Conservation (phyloP, 352 stramenopile species). For the Globisporangium canariense region DNA sequence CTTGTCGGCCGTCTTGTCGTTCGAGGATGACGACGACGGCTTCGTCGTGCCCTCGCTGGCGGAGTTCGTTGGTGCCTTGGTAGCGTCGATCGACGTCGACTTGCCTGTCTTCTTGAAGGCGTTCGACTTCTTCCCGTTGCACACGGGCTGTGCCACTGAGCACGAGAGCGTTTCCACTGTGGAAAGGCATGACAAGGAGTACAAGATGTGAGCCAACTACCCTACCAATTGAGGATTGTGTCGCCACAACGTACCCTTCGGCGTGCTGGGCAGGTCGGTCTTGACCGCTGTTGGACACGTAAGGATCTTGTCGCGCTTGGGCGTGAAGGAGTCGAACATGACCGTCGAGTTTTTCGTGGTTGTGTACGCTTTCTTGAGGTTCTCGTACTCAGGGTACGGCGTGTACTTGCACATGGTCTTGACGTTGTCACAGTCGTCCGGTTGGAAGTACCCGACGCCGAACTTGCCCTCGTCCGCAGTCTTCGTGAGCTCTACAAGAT, state of each 20-base stretch:
- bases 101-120: conserved; percentile 32
- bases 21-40: neutral
- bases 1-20: neutral
- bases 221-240: no score
- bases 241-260: conserved; percentile 25
- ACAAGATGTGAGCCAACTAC: conserved; percentile 1
- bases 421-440: conserved; percentile 64
- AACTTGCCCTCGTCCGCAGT: conserved; percentile 55
- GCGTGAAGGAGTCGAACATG: conserved; percentile 33
- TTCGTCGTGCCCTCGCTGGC: conserved; percentile 4
- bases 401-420: conserved; percentile 50
- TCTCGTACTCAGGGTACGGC: conserved; percentile 69
- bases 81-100: conserved; percentile 10
- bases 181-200: neutral
- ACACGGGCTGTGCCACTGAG: conserved; percentile 47
- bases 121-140: conserved; percentile 59
- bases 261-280: conserved; percentile 23
- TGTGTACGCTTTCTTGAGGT: conserved; percentile 74
- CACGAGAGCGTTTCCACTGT: conserved; percentile 49
- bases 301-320: conserved; percentile 31
- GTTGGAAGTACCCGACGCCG: conserved; percentile 69
- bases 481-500: conserved; percentile 22
- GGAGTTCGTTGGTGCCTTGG: conserved; percentile 15
- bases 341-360: conserved; percentile 58
- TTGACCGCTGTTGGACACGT: conserved; percentile 40